Conservation (phyloP, 306 rosid genomes). For the Quercus engelmannii region DNA sequence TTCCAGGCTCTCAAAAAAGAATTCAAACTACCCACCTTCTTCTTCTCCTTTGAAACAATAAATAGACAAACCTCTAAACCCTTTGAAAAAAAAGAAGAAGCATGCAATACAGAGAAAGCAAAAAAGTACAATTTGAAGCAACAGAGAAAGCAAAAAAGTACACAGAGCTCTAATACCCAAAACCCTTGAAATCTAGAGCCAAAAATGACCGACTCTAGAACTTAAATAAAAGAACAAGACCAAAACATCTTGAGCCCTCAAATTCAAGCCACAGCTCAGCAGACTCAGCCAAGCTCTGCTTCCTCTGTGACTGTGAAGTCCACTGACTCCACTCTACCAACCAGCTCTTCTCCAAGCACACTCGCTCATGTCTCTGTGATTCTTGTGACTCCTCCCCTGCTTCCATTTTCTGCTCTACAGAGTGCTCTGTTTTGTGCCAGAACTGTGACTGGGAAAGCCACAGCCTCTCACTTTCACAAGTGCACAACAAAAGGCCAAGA, state of each 20-base stretch:
- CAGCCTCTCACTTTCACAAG: slow-evolving; percentile 32
- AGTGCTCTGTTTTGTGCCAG: slow-evolving; percentile 72
- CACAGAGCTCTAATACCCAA: neutral
- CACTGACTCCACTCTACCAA: slow-evolving; percentile 55
- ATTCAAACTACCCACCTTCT: neutral
- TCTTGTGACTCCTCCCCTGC: slow-evolving; percentile 66
- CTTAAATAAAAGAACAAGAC: neutral
- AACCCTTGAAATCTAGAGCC: neutral
- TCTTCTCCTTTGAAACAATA: neutral
- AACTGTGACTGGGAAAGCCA: slow-evolving; percentile 88
- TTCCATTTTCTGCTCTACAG: slow-evolving; percentile 73
- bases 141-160: neutral
- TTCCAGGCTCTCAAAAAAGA: too few species aligned
- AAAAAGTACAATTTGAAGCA: neutral
- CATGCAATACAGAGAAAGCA: too few species aligned
- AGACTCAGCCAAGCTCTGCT: slow-evolving; percentile 83
- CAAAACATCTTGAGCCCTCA: slow-evolving; percentile 6
- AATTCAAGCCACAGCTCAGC: slow-evolving; percentile 47
- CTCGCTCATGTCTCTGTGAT: slow-evolving; percentile 68
- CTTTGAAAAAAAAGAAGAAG: neutral
- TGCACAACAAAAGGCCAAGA: slow-evolving; percentile 60
- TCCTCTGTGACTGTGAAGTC: slow-evolving; percentile 69
- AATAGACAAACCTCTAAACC: neutral
- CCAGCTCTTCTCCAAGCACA: slow-evolving; percentile 80
- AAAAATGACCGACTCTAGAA: slow-evolving; percentile 28